Base-by-base conservation (phyloP, 208 protist genomes). In the Phytomonas francai region DNA sequence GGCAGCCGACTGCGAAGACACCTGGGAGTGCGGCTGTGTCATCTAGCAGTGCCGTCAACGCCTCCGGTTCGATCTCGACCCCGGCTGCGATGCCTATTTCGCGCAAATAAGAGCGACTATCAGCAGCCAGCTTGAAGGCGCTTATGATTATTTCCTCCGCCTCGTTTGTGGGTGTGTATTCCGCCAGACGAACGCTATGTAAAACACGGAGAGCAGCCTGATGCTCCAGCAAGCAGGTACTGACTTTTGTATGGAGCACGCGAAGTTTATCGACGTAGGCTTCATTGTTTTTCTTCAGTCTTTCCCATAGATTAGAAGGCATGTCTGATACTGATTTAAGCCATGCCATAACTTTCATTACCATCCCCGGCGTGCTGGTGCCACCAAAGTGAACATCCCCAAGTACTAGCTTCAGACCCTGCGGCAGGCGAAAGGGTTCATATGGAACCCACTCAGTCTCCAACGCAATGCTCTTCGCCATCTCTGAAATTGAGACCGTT, bases 351-450 rank as follows among this genome's bases (percentile, higher is more conserved):
- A 98, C 88, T 68, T 92, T 95, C 5, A 84, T 78, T 0, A 98
- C 97, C 95, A 98, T 98, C 31, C 91, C 88, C 4, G 97, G 97
- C 27, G 97, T 98, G 76, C 91, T 88, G 30, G 91, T 90, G 62
- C 97, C 97, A 28, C 91, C 91, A 51, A 87, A 74, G 74, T 95
- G 89, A 33, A 97, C 80, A 64, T 97, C 92, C 4, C 88, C 94
- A 3, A 98, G 79, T 11, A 97, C 59, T 7, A 98, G 81, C 65
- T 92, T 74, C 58, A 98, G 60, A 16, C 89, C 88, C 27, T 33
- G 61, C 22, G 95, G 92, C 11, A 97, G 82, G 39, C 76, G 83
- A 67, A 95, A 93, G 11, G 80, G 72, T 12, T 81, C 71, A 64
- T 77, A 62, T n/a, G 72, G 57, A 33, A 94, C 92, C 88, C 88